Conservation (phyloP, 1,284 basidiomycete genomes). For the Trichosporon sp. region DNA sequence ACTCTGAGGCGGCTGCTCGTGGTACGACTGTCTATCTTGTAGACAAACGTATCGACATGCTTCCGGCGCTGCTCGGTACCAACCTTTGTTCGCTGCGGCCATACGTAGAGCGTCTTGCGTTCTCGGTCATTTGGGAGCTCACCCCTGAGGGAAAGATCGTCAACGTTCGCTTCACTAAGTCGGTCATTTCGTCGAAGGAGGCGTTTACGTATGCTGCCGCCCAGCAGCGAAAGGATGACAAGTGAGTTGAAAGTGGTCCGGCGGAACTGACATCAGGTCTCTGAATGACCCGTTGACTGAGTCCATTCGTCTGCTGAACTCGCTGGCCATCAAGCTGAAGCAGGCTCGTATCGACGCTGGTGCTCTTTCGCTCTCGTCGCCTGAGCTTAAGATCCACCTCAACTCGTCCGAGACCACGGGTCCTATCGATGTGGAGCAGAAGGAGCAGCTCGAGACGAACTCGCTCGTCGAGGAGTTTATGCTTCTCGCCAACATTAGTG, state of each 20-base stretch:
- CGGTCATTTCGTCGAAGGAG: conserved; percentile 91
- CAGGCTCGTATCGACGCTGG: conserved; percentile 85
- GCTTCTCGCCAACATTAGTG: conserved; percentile 94
- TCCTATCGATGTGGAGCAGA: conserved; percentile 96
- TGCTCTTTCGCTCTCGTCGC: conserved; percentile 92
- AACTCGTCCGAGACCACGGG: conserved; percentile 88
- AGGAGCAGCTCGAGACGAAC: conserved; percentile 88
- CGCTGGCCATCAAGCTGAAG: conserved; percentile 79
- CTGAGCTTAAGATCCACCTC: conserved; percentile 94
- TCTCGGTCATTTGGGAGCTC: conserved; percentile 94
- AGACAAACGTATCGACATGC: conserved; percentile 98
- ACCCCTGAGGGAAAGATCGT: conserved; percentile 81
- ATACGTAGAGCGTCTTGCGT: conserved; percentile 88
- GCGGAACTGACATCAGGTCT: conserved; percentile 51
- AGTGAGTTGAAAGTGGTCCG: conserved; percentile 53
- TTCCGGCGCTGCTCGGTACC: conserved; percentile 88
- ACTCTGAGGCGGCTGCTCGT: conserved; percentile 86
- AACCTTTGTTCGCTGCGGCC: conserved; percentile 93
- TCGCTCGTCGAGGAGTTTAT: conserved; percentile 98
- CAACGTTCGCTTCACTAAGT: conserved; percentile 86
- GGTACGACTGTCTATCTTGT: conserved; percentile 98
- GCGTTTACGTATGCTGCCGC: conserved; percentile 98
- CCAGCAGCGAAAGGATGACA: conserved; percentile 87
- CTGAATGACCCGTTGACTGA: conserved; percentile 77
- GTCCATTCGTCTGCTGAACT: conserved; percentile 84